phyloP scores from a whole-genome alignment of 257 asterid species.

The Solanum gandarillasii region DNA sequence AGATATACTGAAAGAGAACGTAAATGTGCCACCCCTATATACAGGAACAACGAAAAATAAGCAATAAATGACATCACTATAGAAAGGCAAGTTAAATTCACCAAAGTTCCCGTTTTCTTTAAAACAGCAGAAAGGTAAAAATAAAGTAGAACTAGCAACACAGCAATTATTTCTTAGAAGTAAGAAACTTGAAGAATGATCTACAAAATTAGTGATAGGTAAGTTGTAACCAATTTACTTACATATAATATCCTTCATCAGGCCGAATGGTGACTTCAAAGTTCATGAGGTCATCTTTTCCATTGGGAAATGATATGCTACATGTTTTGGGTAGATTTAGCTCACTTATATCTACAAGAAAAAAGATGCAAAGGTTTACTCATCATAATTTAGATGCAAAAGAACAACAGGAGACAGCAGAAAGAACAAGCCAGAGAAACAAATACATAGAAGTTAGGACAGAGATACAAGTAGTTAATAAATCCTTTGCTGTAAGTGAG shows the following conservation, averaged over 20 bases:
- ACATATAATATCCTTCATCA: slow-evolving; percentile 86
- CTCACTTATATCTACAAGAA: slow-evolving; percentile 67
- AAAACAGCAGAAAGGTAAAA: background rate
- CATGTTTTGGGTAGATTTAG: slow-evolving; percentile 82
- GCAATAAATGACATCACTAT: background rate
- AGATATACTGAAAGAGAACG: slow-evolving; percentile 83
- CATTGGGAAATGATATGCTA: slow-evolving; percentile 77
- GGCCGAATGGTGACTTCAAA: slow-evolving; percentile 88
- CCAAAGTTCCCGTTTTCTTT: background rate
- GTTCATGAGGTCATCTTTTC: slow-evolving; percentile 93
- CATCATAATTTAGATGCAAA: background rate
- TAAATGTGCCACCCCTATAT: slow-evolving; percentile 71
- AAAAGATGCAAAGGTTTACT: background rate
- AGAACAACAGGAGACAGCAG: background rate
- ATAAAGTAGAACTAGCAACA: background rate
- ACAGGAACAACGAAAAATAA: background rate
- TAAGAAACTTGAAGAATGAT: background rate
- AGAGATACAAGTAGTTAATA: background rate
- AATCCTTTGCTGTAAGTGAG: background rate
- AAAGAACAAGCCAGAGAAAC: background rate
- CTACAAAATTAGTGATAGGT: background rate
- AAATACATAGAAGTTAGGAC: background rate
- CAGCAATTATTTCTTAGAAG: background rate
- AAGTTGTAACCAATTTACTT: slow-evolving; percentile 9
- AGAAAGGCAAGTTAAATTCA: background rate